Evolutionary conservation across 1,284 basidiomycete genomes (phyloP), one percentile per base, ranked within the genome.

Genomic region (Amylostereum chailletii): DNA sequence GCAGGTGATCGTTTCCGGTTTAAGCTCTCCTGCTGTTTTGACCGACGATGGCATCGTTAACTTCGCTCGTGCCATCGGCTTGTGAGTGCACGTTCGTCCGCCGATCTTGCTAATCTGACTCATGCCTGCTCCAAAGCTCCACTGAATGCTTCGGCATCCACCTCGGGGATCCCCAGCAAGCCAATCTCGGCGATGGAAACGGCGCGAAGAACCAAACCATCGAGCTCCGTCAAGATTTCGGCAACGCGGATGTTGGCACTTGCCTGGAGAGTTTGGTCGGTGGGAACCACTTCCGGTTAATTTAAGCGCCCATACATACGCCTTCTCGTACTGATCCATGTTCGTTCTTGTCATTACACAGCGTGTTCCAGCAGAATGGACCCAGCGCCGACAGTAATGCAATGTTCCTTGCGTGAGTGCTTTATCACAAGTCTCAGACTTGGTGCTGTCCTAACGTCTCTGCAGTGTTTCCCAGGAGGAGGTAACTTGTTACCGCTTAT

Each of bases 361-460:
- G 84, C 45, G 76, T 84, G 9, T 88, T 77, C 76, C 79, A 79
- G 57, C 86, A 89, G 68, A 84, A 88, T 51, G 86, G 86, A 0
- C 71, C 79, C 0, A 50, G 30, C 10, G 80, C 76, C 1, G 57
- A 81, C 52, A 80, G 71, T 34, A 76, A 76, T 1, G 81, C 83
- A 5, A 79, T 83, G 71, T 89, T 85, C 62, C 66, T 85, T 34
- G 83, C 81, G 79, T 83, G 62, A 59, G 79, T 65, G 2, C 8
- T 10, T 9, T 26, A 29, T 39, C 31, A 30, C 4, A 8, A 34
- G 9, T 47, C 19, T 38, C 36, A 7, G 4, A 31, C 43, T 19
- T 39, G 9, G 33, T 31, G 33, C 31, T 11, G 4, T 10, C 49
- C 33, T 32, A 39, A 29, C 29, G 26, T 34, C 39, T 47, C n/a